phyloP scores from a whole-genome alignment of 768 basidiomycete species.

The Trametes cubensis region DNA sequence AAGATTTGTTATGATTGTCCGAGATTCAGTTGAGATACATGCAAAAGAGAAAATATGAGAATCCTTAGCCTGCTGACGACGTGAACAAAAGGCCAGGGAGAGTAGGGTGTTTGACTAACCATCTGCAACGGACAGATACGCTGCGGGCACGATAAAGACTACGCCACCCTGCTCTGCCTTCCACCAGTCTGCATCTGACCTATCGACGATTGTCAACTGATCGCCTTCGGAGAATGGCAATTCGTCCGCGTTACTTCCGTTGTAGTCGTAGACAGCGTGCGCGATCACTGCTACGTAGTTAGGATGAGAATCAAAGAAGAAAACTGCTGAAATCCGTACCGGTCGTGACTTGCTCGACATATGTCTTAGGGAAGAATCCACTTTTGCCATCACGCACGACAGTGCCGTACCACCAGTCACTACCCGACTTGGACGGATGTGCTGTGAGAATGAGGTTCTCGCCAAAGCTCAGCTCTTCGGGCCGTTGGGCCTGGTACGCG shows the following conservation, averaged over 20 bases:
- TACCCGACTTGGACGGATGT: constrained; percentile 81
- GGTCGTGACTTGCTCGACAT: constrained; percentile 71
- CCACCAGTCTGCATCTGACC: constrained; percentile 90
- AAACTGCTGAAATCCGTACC: constrained; percentile 48
- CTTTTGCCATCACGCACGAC: constrained; percentile 61
- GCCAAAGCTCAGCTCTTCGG: constrained; percentile 90
- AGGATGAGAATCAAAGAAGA: neutral
- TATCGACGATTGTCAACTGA: constrained; percentile 76
- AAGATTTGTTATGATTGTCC: constrained; percentile 26
- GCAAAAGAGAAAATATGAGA: constrained; percentile 54
- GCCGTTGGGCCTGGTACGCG: constrained; percentile 81
- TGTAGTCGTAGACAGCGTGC: constrained; percentile 80
- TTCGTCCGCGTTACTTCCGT: constrained; percentile 72
- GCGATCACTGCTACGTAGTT: constrained; percentile 54
- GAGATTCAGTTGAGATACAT: constrained; percentile 33
- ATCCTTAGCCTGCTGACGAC: constrained; percentile 79
- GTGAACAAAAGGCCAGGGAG: constrained; percentile 65
- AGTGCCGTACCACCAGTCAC: constrained; percentile 95
- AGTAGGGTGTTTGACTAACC: constrained; percentile 75
- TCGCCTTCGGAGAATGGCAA: constrained; percentile 87
- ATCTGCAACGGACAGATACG: constrained; percentile 82
- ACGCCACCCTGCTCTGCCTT: constrained; percentile 87
- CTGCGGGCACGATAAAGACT: constrained; percentile 89
- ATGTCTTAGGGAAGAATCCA: constrained; percentile 91
- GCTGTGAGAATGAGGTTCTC: constrained; percentile 79